Conservation (phyloP, 2,329 filamentous ascomycete species). For the Botryosphaeria dothidea region DNA sequence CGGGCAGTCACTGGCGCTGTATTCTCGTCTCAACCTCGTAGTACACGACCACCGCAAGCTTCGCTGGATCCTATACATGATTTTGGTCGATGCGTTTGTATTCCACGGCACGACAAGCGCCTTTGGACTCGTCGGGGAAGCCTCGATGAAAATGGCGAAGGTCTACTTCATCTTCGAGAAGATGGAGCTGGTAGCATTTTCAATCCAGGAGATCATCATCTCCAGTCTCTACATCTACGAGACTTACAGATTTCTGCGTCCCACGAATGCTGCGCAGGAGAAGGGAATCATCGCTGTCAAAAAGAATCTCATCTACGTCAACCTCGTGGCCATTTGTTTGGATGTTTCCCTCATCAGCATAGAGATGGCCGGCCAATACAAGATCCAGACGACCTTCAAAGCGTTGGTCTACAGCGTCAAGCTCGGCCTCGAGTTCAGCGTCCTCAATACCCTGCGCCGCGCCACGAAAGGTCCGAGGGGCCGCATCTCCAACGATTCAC, state of each 20-base stretch:
- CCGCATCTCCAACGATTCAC: neutral
- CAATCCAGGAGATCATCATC: conserved; percentile 41
- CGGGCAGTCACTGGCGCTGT: conserved; percentile 63
- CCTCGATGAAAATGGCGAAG: conserved; percentile 32
- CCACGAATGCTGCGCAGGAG: neutral
- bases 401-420: conserved; percentile 5
- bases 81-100: conserved; percentile 56
- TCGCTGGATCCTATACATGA: conserved; percentile 57
- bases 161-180: conserved; percentile 47
- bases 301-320: conserved; percentile 38
- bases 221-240: conserved; percentile 3
- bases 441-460: neutral
- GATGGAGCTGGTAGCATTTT: conserved; percentile 46
- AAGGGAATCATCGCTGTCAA: conserved; percentile 28
- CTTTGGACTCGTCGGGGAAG: conserved; percentile 56
- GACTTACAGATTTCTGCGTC: neutral
- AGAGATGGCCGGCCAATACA: conserved; percentile 3
- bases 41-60: conserved; percentile 54
- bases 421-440: conserved; percentile 3
- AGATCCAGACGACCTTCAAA: conserved; percentile 4
- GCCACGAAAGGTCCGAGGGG: neutral
- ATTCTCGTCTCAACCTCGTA: conserved; percentile 63
- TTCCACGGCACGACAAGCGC: conserved; percentile 57
- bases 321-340: conserved; percentile 39
- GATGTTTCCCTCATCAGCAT: conserved; percentile 36